Base-by-base conservation (phyloP, 2,329 filamentous ascomycete genomes). In the Penicillium sp. region DNA sequence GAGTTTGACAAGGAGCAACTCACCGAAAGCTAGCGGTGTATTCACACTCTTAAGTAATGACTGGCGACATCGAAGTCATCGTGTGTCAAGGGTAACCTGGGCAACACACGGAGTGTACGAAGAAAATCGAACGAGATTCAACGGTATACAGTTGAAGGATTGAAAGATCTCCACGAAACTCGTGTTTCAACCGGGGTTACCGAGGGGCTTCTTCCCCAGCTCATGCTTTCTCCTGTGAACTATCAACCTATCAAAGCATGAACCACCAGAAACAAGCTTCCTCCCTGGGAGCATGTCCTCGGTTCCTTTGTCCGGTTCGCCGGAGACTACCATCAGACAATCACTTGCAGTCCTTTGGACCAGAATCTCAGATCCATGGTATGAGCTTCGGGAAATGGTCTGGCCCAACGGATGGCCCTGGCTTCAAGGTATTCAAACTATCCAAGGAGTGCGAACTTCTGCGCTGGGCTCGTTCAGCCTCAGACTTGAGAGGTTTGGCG, bases 301-400 rank as follows among this genome's bases (percentile, higher is more conserved):
- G 56, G 61, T 56, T 54, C 43, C 41, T 34, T 53, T 42, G 47
- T 60, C 57, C 54, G 56, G 57, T 62, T 61, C 51, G 59, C 48
- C 47, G 57, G 55, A 56, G 44, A 54, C 49, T 52, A 41, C 47
- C 53, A 52, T 48, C 47, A 48, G 48, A 31, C 49, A 46, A 45
- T 37, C 19, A n/a, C 45, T 48, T 33, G 33, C 31, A 47, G 45
- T 45, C 39, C 45, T 33, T 22, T 44, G 45, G 46, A 47, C 48
- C 48, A 47, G 46, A 28, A 4, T 6, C 3, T 24, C 9, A 12
- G 26, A 51, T 21, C 55, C 56, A 43, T 53, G 56, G 55, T 37
- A 32, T n/a, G 13, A 28, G 17, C 8, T 28, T 31, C 32, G 33
- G 33, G 13, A 31, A 41, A 22, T 43, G 13, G 32, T 13, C 21